Evolutionary conservation across 208 protist species (phyloP).

Genomic region (Acanthamoeba lenticulata): DNA sequence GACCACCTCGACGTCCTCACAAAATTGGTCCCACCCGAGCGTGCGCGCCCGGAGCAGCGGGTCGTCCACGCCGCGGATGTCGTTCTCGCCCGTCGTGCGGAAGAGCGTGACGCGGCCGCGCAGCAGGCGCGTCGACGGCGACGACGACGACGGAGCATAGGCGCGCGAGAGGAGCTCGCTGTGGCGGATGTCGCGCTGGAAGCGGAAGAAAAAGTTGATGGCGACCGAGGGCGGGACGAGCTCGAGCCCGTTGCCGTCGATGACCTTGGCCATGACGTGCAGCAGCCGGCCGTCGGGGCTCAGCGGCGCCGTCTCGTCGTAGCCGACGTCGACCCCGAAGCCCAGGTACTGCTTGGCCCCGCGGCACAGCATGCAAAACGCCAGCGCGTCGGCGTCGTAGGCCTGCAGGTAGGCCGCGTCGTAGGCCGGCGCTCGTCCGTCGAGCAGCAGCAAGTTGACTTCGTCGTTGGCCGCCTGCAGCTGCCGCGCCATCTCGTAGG

Average conservation of each 20-base stretch:
- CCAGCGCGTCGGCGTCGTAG: conserved; percentile 14
- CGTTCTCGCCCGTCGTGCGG: background rate
- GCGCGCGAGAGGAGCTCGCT: conserved; percentile 6
- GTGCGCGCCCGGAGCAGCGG: background rate
- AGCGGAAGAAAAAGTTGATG: conserved; percentile 59
- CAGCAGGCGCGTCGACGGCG: too few relatives aligned
- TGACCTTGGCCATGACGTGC: conserved; percentile 42
- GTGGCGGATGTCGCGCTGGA: conserved; percentile 28
- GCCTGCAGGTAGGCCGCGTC: background rate
- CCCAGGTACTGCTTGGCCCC: conserved; percentile 52
- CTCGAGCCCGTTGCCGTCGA: conserved; percentile 14
- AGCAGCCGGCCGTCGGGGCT: background rate
- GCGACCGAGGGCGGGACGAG: conserved; percentile 20
- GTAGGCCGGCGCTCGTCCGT: conserved; percentile 56
- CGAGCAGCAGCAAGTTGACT: conserved; percentile 40
- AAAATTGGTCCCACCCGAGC: conserved; percentile 64
- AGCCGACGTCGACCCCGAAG: conserved; percentile 35
- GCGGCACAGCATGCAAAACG: conserved; percentile 41
- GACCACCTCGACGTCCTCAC: background rate
- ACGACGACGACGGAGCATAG: background rate
- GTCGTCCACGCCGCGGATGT: background rate
- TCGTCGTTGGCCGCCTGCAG: background rate
- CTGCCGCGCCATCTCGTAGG: conserved; percentile 30
- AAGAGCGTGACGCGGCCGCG: background rate
- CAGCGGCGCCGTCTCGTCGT: background rate